Conservation (phyloP, 2,329 filamentous ascomycete genomes). For the Aspergillus luchuensis region DNA sequence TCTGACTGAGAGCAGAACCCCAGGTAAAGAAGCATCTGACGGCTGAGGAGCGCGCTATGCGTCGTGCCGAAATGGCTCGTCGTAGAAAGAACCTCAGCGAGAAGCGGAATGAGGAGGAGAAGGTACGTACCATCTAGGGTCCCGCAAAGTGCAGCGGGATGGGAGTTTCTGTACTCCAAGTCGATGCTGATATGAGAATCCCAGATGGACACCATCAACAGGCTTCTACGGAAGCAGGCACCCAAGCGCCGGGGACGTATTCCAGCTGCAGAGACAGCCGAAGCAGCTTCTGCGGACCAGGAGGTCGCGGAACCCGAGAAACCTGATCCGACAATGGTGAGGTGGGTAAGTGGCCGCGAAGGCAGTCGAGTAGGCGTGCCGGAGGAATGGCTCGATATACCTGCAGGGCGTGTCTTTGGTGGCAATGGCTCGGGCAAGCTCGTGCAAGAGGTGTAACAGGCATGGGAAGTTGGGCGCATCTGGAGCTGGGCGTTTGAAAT, state of each 20-base stretch:
- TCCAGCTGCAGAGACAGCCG: slow-evolving; percentile 47
- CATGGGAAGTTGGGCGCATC: slow-evolving; percentile 11
- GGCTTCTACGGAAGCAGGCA: slow-evolving; percentile 67
- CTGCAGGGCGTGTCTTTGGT: slow-evolving; percentile 45
- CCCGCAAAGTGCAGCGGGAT: neutral
- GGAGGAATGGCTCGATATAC: slow-evolving; percentile 51
- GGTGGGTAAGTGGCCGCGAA: slow-evolving; percentile 48
- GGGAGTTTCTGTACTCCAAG: neutral
- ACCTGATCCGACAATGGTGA: slow-evolving; percentile 47
- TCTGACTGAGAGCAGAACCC: slow-evolving; percentile 53
- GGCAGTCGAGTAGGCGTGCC: slow-evolving; percentile 49
- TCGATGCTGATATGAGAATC: slow-evolving; percentile 19
- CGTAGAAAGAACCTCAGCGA: slow-evolving; percentile 73
- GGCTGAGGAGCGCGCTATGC: slow-evolving; percentile 72
- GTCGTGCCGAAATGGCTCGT: slow-evolving; percentile 72
- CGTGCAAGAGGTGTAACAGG: slow-evolving; percentile 42
- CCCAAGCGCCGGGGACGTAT: slow-evolving; percentile 59
- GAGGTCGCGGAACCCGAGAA: slow-evolving; percentile 41
- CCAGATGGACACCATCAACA: slow-evolving; percentile 68
- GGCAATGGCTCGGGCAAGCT: slow-evolving; percentile 35
- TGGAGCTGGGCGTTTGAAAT: slow-evolving; percentile 27
- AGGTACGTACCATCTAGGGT: slow-evolving; percentile 54
- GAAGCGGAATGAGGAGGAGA: slow-evolving; percentile 77
- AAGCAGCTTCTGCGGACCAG: slow-evolving; percentile 44
- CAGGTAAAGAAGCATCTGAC: slow-evolving; percentile 73